A percentile compares a stretch with the other conserved stretches of the same genome.
These are phyloP conservation scores for Chlorella sp. DNA, from an alignment of 139 green algal species.

Conservation along the genomic window DNA sequence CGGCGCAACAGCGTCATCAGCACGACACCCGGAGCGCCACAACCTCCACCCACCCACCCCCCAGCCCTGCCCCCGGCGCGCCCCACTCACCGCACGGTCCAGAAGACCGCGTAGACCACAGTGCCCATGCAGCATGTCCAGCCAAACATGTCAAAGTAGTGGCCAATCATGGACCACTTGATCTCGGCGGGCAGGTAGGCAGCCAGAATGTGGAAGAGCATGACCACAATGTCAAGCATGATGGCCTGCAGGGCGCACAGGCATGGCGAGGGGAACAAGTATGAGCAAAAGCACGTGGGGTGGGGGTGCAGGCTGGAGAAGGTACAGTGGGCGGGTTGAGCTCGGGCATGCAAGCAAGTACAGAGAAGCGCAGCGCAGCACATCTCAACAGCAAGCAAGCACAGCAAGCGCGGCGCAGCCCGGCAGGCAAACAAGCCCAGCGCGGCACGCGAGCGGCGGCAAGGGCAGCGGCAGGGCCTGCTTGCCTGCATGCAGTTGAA, in stretches of 20 bases:
- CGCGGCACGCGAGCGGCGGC: too few species aligned
- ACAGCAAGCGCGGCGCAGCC: background rate
- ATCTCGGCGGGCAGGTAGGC: conserved; percentile 74
- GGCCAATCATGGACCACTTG: conserved; percentile 60
- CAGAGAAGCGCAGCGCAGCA: background rate
- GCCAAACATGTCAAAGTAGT: conserved; percentile 66
- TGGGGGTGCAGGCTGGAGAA: background rate
- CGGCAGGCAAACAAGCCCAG: background rate
- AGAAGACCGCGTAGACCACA: conserved; percentile 67
- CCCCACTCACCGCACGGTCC: conserved; percentile 44
- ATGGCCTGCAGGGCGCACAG: conserved; percentile 57
- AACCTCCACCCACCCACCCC: too few species aligned
- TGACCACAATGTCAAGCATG: conserved; percentile 80
- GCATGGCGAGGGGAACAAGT: background rate
- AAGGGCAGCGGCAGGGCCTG: background rate
- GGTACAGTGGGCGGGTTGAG: background rate
- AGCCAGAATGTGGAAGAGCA: conserved; percentile 75
- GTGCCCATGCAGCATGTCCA: conserved; percentile 53
- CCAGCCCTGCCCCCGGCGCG: too few species aligned
- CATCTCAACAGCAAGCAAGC: background rate
- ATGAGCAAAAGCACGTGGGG: background rate
- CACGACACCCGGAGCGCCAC: too few species aligned
- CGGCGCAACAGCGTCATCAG: too few species aligned
- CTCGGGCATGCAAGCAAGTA: background rate
- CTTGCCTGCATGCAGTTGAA: conserved; percentile 82